These are phyloP conservation scores for Periconia sp. DNA, from an alignment of 2,329 filamentous ascomycete genomes.

Conservation along the genomic window DNA sequence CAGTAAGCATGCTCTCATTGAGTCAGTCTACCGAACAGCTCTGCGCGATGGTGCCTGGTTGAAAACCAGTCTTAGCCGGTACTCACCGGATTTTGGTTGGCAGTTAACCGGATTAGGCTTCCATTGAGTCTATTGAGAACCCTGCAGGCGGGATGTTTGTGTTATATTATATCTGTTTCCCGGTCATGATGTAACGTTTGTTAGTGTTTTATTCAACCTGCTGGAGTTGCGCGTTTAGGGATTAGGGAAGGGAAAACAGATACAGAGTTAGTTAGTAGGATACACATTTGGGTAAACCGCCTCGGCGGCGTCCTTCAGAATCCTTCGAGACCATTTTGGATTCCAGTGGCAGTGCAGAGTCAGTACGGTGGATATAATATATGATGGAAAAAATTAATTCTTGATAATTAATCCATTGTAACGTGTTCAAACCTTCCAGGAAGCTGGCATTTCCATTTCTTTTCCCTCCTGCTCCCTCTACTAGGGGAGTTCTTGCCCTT, in stretches of 20 bases:
- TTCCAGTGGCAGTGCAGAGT: neutral
- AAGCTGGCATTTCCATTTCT: neutral
- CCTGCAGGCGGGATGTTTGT: neutral
- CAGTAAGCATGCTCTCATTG: too few relatives aligned
- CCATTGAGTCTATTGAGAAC: neutral
- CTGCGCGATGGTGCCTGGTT: too few relatives aligned
- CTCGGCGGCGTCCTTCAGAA: neutral
- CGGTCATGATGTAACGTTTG: slow-evolving; percentile 5
- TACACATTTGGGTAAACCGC: neutral
- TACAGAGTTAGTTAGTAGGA: neutral
- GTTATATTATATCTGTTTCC: neutral
- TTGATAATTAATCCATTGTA: neutral
- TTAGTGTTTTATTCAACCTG: too few relatives aligned
- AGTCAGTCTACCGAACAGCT: neutral
- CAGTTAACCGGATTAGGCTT: too few relatives aligned
- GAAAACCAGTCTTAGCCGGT: too few relatives aligned
- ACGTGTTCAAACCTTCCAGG: neutral
- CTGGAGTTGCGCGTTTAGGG: neutral
- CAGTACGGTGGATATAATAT: neutral
- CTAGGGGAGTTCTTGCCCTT: neutral
- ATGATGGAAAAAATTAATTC: neutral
- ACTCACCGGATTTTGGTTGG: neutral
- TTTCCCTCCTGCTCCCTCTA: neutral
- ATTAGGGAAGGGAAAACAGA: neutral
- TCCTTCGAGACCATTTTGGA: too few relatives aligned